phyloP scores from a whole-genome alignment of 73 alveolate species.

The Tetrahymena malaccensis region DNA sequence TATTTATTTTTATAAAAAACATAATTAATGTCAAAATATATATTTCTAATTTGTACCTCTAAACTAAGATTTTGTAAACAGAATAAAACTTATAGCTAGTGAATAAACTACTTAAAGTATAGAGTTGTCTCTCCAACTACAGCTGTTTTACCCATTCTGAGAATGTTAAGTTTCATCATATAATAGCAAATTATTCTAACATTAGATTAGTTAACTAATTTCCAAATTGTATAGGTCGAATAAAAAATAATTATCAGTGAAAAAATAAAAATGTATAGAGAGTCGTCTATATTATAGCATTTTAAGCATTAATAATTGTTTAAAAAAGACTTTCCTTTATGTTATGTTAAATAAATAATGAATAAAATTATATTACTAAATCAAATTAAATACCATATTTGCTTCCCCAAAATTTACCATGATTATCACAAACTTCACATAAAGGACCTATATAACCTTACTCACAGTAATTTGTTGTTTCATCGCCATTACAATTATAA shows the following conservation, averaged over 20 bases:
- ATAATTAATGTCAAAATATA: background rate
- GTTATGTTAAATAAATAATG: background rate
- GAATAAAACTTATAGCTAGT: background rate
- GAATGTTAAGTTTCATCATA: background rate
- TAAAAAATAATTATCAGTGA: background rate
- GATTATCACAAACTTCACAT: background rate
- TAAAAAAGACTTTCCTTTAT: background rate
- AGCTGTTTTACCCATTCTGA: background rate
- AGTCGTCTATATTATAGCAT: background rate
- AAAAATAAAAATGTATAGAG: background rate
- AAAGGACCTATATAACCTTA: background rate
- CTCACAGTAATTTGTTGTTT: background rate
- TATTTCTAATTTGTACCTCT: background rate
- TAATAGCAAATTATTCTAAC: background rate
- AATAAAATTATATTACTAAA: background rate
- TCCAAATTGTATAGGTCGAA: background rate
- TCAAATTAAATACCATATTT: background rate
- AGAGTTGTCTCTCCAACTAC: background rate
- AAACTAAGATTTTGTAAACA: background rate
- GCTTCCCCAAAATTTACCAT: background rate
- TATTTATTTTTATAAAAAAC: background rate
- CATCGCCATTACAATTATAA: background rate
- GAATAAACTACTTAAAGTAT: background rate
- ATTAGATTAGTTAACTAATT: background rate
- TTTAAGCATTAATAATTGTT: background rate